Evolutionary conservation across 345 rosid species (phyloP).

Genomic region (Camelina neglecta): DNA sequence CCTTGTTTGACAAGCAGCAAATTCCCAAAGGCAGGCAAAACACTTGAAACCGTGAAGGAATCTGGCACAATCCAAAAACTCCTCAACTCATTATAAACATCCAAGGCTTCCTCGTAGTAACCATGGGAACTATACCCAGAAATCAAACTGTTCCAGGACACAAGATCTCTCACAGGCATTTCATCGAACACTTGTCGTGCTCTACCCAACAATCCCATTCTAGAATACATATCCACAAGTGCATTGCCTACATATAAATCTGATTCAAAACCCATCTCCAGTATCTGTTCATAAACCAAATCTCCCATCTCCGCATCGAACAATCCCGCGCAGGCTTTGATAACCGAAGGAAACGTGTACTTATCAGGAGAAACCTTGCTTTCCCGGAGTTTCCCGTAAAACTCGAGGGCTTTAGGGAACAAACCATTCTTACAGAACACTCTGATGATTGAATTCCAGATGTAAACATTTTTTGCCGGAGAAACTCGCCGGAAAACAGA

Average conservation of each 20-base stretch:
- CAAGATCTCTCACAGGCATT: slow-evolving; percentile 59
- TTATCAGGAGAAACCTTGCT: slow-evolving; percentile 52
- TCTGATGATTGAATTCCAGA: slow-evolving; percentile 71
- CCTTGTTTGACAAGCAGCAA: slow-evolving; percentile 51
- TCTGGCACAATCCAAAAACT: slow-evolving; percentile 51
- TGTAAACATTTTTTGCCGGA: slow-evolving; percentile 53
- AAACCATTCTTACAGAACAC: slow-evolving; percentile 57
- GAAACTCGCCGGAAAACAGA: slow-evolving; percentile 55
- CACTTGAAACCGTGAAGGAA: slow-evolving; percentile 60
- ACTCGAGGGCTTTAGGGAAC: slow-evolving; percentile 52
- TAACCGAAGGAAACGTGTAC: slow-evolving; percentile 64
- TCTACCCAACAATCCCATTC: slow-evolving; percentile 51
- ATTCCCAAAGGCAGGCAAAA: slow-evolving; percentile 66
- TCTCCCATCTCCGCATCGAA: slow-evolving; percentile 44
- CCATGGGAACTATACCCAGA: slow-evolving; percentile 64
- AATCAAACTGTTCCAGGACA: slow-evolving; percentile 72
- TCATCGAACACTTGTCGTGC: slow-evolving; percentile 65
- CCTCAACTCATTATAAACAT: slow-evolving; percentile 42
- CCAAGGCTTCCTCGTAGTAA: slow-evolving; percentile 54
- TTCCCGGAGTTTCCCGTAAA: slow-evolving; percentile 51
- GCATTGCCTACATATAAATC: slow-evolving; percentile 71
- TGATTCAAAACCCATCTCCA: slow-evolving; percentile 50
- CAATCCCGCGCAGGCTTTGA: slow-evolving; percentile 66
- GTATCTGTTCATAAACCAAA: slow-evolving; percentile 47
- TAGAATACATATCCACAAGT: slow-evolving; percentile 64